Evolutionary conservation across 1,139 yeast species (phyloP).

Genomic region (Kodamaea arcana): DNA sequence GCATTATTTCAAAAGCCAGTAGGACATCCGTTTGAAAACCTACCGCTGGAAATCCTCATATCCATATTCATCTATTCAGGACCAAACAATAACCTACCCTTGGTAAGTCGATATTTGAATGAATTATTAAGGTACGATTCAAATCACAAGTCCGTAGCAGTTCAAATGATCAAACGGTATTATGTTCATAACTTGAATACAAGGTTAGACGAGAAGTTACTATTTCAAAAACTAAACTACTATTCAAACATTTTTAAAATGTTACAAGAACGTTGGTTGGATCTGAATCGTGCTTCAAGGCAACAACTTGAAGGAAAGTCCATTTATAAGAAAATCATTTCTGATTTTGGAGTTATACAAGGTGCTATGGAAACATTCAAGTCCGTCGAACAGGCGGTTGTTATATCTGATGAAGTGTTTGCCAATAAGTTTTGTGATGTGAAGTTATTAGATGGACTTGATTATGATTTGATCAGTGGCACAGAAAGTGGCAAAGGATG

Average conservation of each 20-base stretch:
- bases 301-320: neutral
- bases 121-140: conserved; percentile 16
- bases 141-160: conserved; percentile 8
- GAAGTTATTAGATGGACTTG: conserved; percentile 1
- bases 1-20: no score
- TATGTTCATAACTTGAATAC: conserved; percentile 10
- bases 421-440: conserved; percentile 3
- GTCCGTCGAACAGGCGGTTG: conserved; percentile 2
- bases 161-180: conserved; percentile 12
- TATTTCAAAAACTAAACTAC: neutral
- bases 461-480: neutral
- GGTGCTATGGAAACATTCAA: neutral
- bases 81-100: conserved; percentile 24
- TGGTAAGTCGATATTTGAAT: conserved; percentile 23
- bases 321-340: conserved; percentile 1
- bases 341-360: conserved; percentile 2
- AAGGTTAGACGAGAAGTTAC: conserved; percentile 6
- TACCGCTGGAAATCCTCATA: conserved; percentile 32
- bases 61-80: conserved; percentile 30
- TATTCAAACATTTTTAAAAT: neutral
- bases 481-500: no score
- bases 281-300: neutral
- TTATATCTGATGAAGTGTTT: conserved; percentile 4
- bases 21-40: conserved; percentile 7
- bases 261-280: neutral